Conservation (phyloP, 2,329 filamentous ascomycete species). For the Arthrobotrys sphaeroides region DNA sequence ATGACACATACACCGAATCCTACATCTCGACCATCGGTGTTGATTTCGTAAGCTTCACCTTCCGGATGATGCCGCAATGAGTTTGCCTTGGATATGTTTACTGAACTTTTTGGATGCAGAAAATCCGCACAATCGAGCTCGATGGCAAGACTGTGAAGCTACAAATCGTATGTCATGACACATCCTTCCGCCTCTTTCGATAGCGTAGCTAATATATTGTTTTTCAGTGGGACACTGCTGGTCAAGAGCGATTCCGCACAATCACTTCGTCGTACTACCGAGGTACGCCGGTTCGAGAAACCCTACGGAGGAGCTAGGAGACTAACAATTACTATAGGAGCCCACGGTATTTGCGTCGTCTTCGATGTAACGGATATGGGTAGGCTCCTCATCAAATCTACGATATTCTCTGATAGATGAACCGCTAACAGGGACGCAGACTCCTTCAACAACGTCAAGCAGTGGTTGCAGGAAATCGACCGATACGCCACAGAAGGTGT, state of each 20-base stretch:
- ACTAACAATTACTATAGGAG: constrained; percentile 66
- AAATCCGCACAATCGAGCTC: constrained; percentile 99
- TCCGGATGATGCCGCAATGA: background rate
- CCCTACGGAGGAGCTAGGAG: background rate
- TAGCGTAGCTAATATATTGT: constrained; percentile 6
- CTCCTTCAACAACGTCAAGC: constrained; percentile 99
- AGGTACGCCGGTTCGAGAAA: constrained; percentile 55
- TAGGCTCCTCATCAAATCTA: constrained; percentile 37
- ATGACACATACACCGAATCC: constrained; percentile 98
- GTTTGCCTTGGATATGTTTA: background rate
- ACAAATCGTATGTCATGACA: constrained; percentile 83
- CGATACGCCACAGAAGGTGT: constrained; percentile 98
- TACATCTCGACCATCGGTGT: constrained; percentile 99
- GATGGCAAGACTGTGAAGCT: constrained; percentile 99
- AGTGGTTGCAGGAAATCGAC: constrained; percentile 99
- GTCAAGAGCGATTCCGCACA: constrained; percentile 98
- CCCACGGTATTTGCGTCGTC: constrained; percentile 98
- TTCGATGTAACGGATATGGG: constrained; percentile 99
- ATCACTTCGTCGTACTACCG: constrained; percentile 99
- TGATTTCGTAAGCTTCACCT: constrained; percentile 83
- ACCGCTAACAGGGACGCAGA: constrained; percentile 61
- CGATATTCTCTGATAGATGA: background rate
- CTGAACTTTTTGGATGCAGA: constrained; percentile 68
- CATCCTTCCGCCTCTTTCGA: background rate
- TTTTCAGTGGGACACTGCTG: constrained; percentile 94